Evolutionary conservation across 164 flowering plant genomes (phyloP).

Genomic region (Warburgia ugandensis): DNA sequence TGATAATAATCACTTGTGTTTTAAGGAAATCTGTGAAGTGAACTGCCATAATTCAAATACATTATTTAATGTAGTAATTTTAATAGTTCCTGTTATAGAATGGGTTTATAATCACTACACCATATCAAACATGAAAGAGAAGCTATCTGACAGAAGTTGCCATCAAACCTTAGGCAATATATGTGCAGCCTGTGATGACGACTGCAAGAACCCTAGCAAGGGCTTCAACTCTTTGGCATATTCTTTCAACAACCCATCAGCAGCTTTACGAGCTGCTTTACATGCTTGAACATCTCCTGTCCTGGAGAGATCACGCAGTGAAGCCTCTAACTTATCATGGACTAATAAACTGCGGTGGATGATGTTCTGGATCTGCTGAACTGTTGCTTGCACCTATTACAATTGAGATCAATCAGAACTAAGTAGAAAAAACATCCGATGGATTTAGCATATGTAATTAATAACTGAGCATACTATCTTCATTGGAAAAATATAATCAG

Average conservation of each 20-base stretch:
- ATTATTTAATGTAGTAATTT: too few species aligned
- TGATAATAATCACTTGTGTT: too few species aligned
- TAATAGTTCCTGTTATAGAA: background rate
- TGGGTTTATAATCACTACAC: background rate
- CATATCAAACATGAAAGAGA: background rate
- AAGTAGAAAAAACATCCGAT: too few species aligned
- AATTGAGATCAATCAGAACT: too few species aligned
- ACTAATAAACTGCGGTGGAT: slow-evolving; percentile 45
- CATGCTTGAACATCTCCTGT: slow-evolving; percentile 88
- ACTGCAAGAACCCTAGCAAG: slow-evolving; percentile 53
- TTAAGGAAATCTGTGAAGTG: too few species aligned
- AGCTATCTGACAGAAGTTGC: background rate
- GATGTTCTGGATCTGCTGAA: slow-evolving; percentile 54
- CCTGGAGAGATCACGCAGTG: slow-evolving; percentile 83
- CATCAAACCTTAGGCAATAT: slow-evolving; percentile 62
- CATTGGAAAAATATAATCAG: background rate
- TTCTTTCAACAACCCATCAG: slow-evolving; percentile 66
- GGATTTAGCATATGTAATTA: too few species aligned
- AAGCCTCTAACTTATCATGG: slow-evolving; percentile 82
- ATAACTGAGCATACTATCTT: too few species aligned
- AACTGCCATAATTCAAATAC: too few species aligned
- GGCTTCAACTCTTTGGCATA: slow-evolving; percentile 76
- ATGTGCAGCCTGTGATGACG: slow-evolving; percentile 64
- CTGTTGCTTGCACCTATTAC: slow-evolving; percentile 59
- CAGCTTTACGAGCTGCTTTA: slow-evolving; percentile 78